phyloP scores from a whole-genome alignment of 2,329 filamentous ascomycete genomes.

The Phialophora tarda region DNA sequence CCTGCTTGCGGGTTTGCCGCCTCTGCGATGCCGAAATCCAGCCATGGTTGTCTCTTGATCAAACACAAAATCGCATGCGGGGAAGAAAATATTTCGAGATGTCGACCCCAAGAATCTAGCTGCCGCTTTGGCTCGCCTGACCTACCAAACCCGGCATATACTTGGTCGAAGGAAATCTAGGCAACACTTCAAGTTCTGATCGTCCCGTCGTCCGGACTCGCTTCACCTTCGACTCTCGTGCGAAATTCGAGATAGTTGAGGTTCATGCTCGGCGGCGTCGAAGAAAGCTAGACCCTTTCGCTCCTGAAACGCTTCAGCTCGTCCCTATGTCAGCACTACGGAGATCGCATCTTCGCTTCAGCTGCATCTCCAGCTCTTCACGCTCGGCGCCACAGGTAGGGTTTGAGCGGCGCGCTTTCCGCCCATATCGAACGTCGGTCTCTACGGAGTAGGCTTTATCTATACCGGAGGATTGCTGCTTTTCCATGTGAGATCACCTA shows the following conservation, averaged over 20 bases:
- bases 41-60: slow-evolving; percentile 20
- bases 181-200: background rate
- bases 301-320: background rate
- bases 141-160: background rate
- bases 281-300: background rate
- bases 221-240: background rate
- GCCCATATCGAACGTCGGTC: background rate
- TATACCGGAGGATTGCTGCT: background rate
- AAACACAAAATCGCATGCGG: slow-evolving; percentile 11
- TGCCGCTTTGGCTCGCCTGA: background rate
- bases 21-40: slow-evolving; percentile 25
- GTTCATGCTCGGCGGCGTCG: too few species aligned
- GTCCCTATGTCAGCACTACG: background rate
- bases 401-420: background rate
- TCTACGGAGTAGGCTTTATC: background rate
- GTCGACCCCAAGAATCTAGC: slow-evolving; percentile 1
- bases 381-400: background rate
- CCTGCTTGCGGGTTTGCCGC: slow-evolving; percentile 43
- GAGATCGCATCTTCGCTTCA: background rate
- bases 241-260: background rate
- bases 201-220: background rate
- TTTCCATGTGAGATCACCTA: background rate
- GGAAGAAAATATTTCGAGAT: slow-evolving; percentile 11
- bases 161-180: background rate
- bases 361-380: background rate